A percentile compares a stretch with the other conserved stretches of the same genome.
Evolutionary conservation across 2,329 filamentous ascomycete genomes (phyloP).

Genomic region (Chalaropsis ovoidea): DNA sequence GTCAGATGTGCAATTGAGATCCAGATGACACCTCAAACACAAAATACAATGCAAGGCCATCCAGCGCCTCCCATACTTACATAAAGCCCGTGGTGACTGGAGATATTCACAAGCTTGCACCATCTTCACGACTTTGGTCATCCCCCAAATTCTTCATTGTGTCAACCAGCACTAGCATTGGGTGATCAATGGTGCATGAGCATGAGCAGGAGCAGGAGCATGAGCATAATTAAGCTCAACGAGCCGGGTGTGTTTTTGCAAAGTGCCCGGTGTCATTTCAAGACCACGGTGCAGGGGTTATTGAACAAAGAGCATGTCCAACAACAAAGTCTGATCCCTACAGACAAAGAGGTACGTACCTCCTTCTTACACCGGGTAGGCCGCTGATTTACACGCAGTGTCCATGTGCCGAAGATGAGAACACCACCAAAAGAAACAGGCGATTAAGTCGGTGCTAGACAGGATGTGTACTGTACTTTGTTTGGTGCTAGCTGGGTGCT

Average conservation of each 20-base stretch:
- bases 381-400: background rate
- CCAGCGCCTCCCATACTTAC: background rate
- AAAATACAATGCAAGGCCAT: no score
- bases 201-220: background rate
- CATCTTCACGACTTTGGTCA: background rate
- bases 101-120: background rate
- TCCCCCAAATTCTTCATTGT: background rate
- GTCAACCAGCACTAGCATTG: conserved; percentile 14
- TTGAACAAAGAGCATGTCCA: conserved; percentile 1
- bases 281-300: background rate
- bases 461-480: no score
- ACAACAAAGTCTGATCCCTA: background rate
- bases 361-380: background rate
- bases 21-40: no score
- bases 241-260: background rate
- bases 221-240: background rate
- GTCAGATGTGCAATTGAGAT: no score
- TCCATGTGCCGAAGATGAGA: no score
- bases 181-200: conserved; percentile 14
- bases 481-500: background rate
- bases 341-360: background rate
- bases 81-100: background rate
- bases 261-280: background rate
- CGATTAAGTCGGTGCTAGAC: background rate
- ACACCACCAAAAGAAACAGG: background rate